Percentiles rank a stretch among this genome's conserved stretches.
Evolutionary conservation across 2,329 filamentous ascomycete species (phyloP).

Genomic region (Colletotrichum filicis): DNA sequence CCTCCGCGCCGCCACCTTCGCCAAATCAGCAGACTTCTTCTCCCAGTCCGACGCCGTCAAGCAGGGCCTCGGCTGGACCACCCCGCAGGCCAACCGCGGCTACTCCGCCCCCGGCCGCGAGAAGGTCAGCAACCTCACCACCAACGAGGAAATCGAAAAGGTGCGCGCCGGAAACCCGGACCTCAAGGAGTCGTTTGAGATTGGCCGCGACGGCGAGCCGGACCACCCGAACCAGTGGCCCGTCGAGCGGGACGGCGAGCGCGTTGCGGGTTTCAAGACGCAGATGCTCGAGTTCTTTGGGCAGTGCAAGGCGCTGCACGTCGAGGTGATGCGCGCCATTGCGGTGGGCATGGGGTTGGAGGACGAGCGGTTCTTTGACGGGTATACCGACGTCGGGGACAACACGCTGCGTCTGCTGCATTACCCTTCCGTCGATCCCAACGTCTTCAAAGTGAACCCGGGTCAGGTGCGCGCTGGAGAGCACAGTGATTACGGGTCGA

Average conservation of each 20-base stretch:
- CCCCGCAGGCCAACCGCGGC: slow-evolving; percentile 77
- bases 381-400: slow-evolving; percentile 75
- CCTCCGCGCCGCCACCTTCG: slow-evolving; percentile 71
- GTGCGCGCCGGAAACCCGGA: slow-evolving; percentile 69
- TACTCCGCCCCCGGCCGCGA: slow-evolving; percentile 78
- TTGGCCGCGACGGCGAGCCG: slow-evolving; percentile 68
- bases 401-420: slow-evolving; percentile 81
- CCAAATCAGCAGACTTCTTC: slow-evolving; percentile 78
- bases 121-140: slow-evolving; percentile 71
- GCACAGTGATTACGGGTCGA: slow-evolving; percentile 75
- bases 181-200: slow-evolving; percentile 74
- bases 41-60: slow-evolving; percentile 70
- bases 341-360: slow-evolving; percentile 82
- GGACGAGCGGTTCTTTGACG: slow-evolving; percentile 79
- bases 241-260: slow-evolving; percentile 56
- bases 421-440: slow-evolving; percentile 75
- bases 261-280: slow-evolving; percentile 70
- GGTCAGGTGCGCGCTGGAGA: slow-evolving; percentile 81
- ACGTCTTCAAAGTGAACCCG: slow-evolving; percentile 73
- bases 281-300: slow-evolving; percentile 80
- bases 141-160: slow-evolving; percentile 66
- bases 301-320: slow-evolving; percentile 79
- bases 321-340: slow-evolving; percentile 84
- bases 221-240: slow-evolving; percentile 84
- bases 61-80: slow-evolving; percentile 75